Conservation (phyloP, 2,329 filamentous ascomycete genomes). For the Nothophaeocryptopus gaeumannii region DNA sequence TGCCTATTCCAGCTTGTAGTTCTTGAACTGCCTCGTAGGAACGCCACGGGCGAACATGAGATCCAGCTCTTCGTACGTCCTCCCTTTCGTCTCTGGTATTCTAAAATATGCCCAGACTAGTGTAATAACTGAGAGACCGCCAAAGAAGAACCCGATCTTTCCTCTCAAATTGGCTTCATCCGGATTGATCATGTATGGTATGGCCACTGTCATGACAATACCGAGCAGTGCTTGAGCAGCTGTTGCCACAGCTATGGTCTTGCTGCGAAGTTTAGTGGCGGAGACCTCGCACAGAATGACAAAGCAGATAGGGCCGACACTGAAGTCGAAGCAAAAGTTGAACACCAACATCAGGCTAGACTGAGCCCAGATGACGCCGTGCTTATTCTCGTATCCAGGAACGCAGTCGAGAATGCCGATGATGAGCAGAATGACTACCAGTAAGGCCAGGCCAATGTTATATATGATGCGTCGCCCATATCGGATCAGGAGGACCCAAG, state of each 20-base stretch:
- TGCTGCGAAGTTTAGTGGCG: conserved; percentile 38
- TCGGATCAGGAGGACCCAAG: conserved; percentile 41
- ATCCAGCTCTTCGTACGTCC: conserved; percentile 45
- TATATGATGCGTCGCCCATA: conserved; percentile 43
- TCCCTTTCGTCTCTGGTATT: conserved; percentile 41
- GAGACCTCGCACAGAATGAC: conserved; percentile 40
- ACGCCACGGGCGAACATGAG: conserved; percentile 42
- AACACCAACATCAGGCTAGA: conserved; percentile 39
- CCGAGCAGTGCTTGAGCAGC: conserved; percentile 41
- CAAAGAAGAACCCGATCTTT: conserved; percentile 45
- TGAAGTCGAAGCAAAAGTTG: conserved; percentile 38
- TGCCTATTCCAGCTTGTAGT: conserved; percentile 13
- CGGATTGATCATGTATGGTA: conserved; percentile 41
- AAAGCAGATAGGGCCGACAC: conserved; percentile 40
- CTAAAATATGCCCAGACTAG: conserved; percentile 39
- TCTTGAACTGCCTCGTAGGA: conserved; percentile 35
- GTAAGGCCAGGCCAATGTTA: conserved; percentile 35
- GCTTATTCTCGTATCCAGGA: conserved; percentile 30
- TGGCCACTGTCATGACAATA: conserved; percentile 41
- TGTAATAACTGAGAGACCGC: conserved; percentile 34
- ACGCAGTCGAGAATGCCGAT: conserved; percentile 42
- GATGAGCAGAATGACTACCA: conserved; percentile 37
- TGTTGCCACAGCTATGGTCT: conserved; percentile 40
- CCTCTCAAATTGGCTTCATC: conserved; percentile 40
- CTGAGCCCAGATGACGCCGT: conserved; percentile 41